Evolutionary conservation across 164 flowering plant species (phyloP).

Genomic region (Cinnamomum chago): DNA sequence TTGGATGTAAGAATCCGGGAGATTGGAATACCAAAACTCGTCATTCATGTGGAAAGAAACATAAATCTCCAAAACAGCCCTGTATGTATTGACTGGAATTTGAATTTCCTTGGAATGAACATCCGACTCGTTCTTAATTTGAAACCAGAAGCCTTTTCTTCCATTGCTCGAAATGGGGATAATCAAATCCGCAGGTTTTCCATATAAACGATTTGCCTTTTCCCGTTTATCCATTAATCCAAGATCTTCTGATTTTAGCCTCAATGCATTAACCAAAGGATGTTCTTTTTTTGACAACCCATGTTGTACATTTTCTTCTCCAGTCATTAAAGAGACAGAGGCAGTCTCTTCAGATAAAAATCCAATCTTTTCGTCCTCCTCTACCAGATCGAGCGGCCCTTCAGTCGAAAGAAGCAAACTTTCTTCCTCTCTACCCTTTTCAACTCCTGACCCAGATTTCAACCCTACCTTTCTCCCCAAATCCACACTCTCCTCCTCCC

Average conservation of each 20-base stretch:
- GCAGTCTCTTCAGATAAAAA: not conserved
- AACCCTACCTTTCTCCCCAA: not conserved
- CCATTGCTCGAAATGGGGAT: constrained; percentile 50
- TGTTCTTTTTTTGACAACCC: not conserved
- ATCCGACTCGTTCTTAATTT: constrained; percentile 39
- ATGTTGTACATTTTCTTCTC: not conserved
- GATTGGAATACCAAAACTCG: constrained; percentile 94
- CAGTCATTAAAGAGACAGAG: not conserved
- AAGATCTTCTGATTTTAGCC: not conserved
- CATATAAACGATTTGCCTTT: not conserved
- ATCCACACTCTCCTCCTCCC: not conserved
- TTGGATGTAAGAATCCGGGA: constrained; percentile 56
- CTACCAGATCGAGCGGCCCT: not conserved
- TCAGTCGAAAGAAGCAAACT: not conserved
- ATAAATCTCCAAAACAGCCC: constrained; percentile 57
- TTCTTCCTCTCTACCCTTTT: not conserved
- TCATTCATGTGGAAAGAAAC: constrained; percentile 78
- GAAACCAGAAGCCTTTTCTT: constrained; percentile 60
- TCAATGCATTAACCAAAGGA: not conserved
- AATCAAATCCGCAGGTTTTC: constrained; percentile 61
- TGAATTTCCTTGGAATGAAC: constrained; percentile 28
- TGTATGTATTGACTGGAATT: constrained; percentile 50
- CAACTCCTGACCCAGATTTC: not conserved
- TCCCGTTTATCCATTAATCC: not conserved
- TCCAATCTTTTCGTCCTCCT: not conserved